A percentile compares a stretch with the other conserved stretches of the same genome.
Conservation (phyloP, 805 yeast genomes). For the Wickerhamomyces kurtzmanii region DNA sequence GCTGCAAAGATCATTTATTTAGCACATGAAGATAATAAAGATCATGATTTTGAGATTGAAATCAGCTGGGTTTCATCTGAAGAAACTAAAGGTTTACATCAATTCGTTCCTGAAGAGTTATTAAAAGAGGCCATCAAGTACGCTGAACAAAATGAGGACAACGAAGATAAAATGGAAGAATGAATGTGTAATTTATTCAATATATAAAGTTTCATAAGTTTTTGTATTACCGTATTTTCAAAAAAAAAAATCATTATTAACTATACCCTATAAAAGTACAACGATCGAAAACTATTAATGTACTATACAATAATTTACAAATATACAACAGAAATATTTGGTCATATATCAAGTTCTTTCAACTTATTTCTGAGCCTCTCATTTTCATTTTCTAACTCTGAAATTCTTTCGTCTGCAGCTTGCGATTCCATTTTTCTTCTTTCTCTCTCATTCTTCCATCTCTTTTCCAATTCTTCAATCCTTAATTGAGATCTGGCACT, state of each 20-base stretch:
- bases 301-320: no score
- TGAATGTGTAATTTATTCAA: slow-evolving; percentile 21
- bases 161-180: slow-evolving; percentile 49
- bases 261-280: neutral
- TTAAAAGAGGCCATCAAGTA: slow-evolving; percentile 73
- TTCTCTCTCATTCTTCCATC: slow-evolving; percentile 68
- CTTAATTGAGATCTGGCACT: slow-evolving; percentile 35
- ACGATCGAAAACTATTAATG: no score
- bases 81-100: slow-evolving; percentile 75
- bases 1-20: slow-evolving; percentile 90
- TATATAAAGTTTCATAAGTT: neutral
- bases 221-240: neutral
- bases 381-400: slow-evolving; percentile 49
- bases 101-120: slow-evolving; percentile 69
- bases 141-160: slow-evolving; percentile 79
- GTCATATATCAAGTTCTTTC: neutral
- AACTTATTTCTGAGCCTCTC: slow-evolving; percentile 22
- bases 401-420: slow-evolving; percentile 41
- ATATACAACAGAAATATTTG: no score
- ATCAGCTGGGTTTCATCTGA: slow-evolving; percentile 76
- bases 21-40: slow-evolving; percentile 97
- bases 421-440: slow-evolving; percentile 51
- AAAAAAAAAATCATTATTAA: neutral
- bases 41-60: slow-evolving; percentile 93
- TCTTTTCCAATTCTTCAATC: slow-evolving; percentile 48